These are phyloP conservation scores for Ormosia semicastrata DNA, from an alignment of 306 rosid species.

Conservation along the genomic window DNA sequence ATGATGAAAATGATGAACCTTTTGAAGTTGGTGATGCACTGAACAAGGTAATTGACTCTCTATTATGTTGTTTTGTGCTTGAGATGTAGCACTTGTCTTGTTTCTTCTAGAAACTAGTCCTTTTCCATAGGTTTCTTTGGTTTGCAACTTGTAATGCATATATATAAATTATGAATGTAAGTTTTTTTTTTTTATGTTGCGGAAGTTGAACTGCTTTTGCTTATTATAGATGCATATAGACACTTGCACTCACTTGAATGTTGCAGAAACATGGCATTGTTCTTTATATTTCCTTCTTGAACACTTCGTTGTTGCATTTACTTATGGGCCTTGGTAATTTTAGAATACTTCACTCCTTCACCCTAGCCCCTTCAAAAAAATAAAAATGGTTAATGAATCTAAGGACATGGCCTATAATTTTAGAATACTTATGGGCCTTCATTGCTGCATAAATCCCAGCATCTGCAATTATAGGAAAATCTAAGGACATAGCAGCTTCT, in stretches of 20 bases:
- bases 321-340: not conserved
- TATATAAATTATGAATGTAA: not conserved
- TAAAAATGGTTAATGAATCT: not conserved
- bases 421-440: too few relatives aligned
- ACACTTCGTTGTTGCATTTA: not conserved
- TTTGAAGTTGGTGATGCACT: slow-evolving; percentile 33
- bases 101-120: not conserved
- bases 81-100: not conserved
- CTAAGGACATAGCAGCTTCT: too few relatives aligned
- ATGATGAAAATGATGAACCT: too few relatives aligned
- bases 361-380: not conserved
- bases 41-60: slow-evolving; percentile 50
- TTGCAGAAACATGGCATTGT: not conserved
- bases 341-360: not conserved
- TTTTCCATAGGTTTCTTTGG: not conserved
- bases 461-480: too few relatives aligned
- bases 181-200: not conserved
- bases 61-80: slow-evolving; percentile 8
- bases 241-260: not conserved
- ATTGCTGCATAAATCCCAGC: too few relatives aligned
- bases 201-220: not conserved
- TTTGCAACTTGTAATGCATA: not conserved
- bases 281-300: not conserved
- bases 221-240: not conserved
- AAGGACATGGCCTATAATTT: too few relatives aligned